Conservation (phyloP, 164 flowering plant species). For the Magnolia sinica region DNA sequence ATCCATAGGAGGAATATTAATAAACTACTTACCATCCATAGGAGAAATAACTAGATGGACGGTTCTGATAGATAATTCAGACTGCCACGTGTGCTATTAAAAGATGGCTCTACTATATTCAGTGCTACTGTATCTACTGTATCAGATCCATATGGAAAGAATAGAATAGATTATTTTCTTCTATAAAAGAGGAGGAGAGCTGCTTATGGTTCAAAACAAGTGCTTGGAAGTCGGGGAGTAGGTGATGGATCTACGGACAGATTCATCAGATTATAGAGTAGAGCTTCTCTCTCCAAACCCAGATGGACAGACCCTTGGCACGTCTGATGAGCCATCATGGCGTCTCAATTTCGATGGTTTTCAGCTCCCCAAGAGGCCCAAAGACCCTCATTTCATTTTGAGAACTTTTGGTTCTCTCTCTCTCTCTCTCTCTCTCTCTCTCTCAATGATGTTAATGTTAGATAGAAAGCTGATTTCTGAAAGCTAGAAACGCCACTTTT, state of each 20-base stretch:
- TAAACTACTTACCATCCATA: no score
- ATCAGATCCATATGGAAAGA: no score
- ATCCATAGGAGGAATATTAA: no score
- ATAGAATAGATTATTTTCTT: not conserved
- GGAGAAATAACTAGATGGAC: no score
- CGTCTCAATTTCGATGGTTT: slow-evolving; percentile 36
- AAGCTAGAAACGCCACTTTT: not conserved
- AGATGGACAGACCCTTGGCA: slow-evolving; percentile 20
- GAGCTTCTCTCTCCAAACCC: slow-evolving; percentile 33
- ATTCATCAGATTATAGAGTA: slow-evolving; percentile 26
- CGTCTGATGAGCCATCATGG: slow-evolving; percentile 38
- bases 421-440: not conserved
- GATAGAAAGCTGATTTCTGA: not conserved
- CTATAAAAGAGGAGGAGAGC: not conserved
- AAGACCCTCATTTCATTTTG: slow-evolving; percentile 5
- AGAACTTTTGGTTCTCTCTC: not conserved
- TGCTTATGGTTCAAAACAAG: not conserved
- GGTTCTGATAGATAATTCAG: no score
- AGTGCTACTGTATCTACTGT: no score
- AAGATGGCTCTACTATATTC: no score
- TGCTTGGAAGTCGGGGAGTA: not conserved
- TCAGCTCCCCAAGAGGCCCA: slow-evolving; percentile 23
- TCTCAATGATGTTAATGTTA: not conserved
- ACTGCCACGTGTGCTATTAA: no score
- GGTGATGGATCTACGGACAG: slow-evolving; percentile 16